phyloP scores from a whole-genome alignment of 345 rosid genomes.

The Moringa oleifera region DNA sequence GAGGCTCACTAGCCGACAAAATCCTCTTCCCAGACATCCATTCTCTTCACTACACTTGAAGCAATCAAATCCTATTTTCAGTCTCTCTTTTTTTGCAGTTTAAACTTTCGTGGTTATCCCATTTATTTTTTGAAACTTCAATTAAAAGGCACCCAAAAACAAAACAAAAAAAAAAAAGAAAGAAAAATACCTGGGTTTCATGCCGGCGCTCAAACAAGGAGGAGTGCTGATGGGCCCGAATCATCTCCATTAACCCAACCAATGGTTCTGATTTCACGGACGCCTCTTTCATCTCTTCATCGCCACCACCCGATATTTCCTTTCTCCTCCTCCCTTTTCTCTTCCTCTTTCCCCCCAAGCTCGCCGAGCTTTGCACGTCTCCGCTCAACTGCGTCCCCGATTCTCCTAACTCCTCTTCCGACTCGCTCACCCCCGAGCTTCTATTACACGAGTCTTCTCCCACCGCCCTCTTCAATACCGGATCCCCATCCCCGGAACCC shows the following conservation, averaged over 20 bases:
- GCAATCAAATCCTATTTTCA: too few species aligned
- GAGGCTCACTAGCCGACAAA: too few species aligned
- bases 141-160: too few species aligned
- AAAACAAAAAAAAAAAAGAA: constrained; percentile 1
- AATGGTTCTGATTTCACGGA: constrained; percentile 53
- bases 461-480: constrained; percentile 31
- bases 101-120: too few species aligned
- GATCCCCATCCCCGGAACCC: constrained; percentile 27
- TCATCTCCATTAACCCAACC: constrained; percentile 35
- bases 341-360: constrained; percentile 30
- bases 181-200: constrained; percentile 43
- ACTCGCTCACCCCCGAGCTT: constrained; percentile 28
- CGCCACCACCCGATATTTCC: constrained; percentile 18
- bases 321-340: constrained; percentile 23
- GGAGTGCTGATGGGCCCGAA: constrained; percentile 52
- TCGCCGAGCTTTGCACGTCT: constrained; percentile 56
- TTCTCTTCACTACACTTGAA: too few species aligned
- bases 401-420: constrained; percentile 38
- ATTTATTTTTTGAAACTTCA: too few species aligned
- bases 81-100: too few species aligned
- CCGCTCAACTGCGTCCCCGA: constrained; percentile 35
- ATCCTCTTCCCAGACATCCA: too few species aligned
- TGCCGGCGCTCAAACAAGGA: constrained; percentile 56
- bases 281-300: constrained; percentile 21
- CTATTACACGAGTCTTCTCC: constrained; percentile 19